A percentile compares a stretch with the other conserved stretches of the same genome.
These are phyloP conservation scores for Fomitopsis palustris DNA, from an alignment of 1,284 basidiomycete species.

Conservation along the genomic window DNA sequence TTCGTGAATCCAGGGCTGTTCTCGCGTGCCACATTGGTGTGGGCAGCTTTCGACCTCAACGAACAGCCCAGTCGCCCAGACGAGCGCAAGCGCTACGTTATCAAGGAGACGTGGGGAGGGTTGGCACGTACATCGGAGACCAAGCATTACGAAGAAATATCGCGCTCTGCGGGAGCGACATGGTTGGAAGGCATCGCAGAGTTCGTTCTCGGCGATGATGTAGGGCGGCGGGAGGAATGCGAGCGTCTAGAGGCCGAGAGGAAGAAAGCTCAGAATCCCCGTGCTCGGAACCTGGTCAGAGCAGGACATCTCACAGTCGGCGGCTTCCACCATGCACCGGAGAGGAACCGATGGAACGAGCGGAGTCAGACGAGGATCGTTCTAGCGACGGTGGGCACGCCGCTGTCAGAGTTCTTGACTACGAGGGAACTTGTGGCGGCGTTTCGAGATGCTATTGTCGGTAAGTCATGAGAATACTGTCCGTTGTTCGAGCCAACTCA, in stretches of 20 bases:
- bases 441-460: not conserved
- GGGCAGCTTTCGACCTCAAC: not conserved
- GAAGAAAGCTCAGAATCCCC: too few relatives aligned
- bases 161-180: too few relatives aligned
- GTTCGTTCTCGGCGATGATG: too few relatives aligned
- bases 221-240: too few relatives aligned
- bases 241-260: too few relatives aligned
- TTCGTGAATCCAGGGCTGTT: not conserved
- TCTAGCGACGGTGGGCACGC: not conserved
- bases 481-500: not conserved
- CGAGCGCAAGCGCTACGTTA: not conserved
- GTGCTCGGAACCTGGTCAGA: not conserved
- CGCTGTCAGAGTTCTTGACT: not conserved
- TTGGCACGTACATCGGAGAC: not conserved
- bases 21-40: not conserved
- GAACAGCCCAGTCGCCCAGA: too few relatives aligned
- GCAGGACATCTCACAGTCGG: not conserved
- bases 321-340: not conserved
- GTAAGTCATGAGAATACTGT: not conserved
- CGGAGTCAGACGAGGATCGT: not conserved
- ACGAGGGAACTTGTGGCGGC: not conserved
- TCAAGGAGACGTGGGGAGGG: not conserved
- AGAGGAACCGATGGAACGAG: not conserved
- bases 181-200: too few relatives aligned
- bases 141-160: not conserved